A percentile compares a stretch with the other conserved stretches of the same genome.
These are phyloP conservation scores for Coemansia sp. DNA, from an alignment of 192 early-diverging fungal genomes.

Conservation along the genomic window DNA sequence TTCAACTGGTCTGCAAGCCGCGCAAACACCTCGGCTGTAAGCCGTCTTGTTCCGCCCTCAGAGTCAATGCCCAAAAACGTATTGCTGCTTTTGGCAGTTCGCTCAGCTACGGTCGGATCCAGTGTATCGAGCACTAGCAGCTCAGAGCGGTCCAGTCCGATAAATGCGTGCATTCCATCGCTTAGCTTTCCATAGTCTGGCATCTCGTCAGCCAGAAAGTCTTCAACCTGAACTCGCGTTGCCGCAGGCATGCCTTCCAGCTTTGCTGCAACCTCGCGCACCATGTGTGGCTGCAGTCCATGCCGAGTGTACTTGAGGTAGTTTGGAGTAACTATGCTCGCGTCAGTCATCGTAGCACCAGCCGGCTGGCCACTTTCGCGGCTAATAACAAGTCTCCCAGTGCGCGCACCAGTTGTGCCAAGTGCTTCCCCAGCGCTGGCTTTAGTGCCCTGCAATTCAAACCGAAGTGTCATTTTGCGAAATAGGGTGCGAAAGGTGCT, in stretches of 20 bases:
- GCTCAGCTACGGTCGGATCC: constrained; percentile 27
- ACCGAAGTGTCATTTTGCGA: constrained; percentile 32
- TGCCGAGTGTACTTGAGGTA: constrained; percentile 48
- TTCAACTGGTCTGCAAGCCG: constrained; percentile 19
- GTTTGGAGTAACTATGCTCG: constrained; percentile 23
- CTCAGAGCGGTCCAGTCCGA: constrained; percentile 18
- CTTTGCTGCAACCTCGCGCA: constrained; percentile 45
- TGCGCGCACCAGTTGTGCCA: constrained; percentile 11
- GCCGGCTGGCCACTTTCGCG: neutral
- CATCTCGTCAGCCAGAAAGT: constrained; percentile 34
- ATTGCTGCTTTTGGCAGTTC: constrained; percentile 25
- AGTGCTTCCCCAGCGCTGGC: neutral
- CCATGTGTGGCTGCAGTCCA: constrained; percentile 49
- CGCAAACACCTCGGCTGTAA: constrained; percentile 35
- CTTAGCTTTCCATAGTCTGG: constrained; percentile 9
- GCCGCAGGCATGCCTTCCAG: constrained; percentile 24
- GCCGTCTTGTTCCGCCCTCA: constrained; percentile 33
- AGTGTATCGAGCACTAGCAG: constrained; percentile 37
- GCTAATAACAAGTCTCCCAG: constrained; percentile 23
- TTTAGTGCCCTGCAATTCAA: constrained; percentile 22
- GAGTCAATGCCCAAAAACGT: constrained; percentile 43
- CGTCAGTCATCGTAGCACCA: neutral
- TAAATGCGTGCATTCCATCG: constrained; percentile 26
- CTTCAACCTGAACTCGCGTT: constrained; percentile 47
- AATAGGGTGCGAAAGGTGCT: neutral